phyloP scores from a whole-genome alignment of 176 grass and related monocot species.

The Avena sativa region DNA sequence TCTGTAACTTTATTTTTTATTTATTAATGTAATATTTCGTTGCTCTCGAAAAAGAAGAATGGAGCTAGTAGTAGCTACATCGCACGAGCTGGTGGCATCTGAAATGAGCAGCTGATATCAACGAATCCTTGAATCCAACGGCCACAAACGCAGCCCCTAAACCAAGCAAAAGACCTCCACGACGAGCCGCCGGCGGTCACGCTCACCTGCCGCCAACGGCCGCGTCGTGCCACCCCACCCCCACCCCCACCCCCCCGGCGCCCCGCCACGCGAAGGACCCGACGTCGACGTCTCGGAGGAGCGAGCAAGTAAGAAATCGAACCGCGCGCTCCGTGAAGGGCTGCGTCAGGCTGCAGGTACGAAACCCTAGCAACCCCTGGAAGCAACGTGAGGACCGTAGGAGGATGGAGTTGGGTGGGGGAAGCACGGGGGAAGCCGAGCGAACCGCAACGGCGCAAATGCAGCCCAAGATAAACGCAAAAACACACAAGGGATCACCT shows the following conservation, averaged over 20 bases:
- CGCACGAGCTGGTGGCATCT: not conserved
- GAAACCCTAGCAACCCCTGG: constrained; percentile 11
- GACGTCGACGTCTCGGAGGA: not conserved
- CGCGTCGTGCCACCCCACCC: not conserved
- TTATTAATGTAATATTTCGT: too few species aligned
- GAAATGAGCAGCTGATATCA: constrained; percentile 1
- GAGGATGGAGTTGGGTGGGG: not conserved
- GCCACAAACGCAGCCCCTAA: not conserved
- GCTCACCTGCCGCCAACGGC: not conserved
- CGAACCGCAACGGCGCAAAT: constrained; percentile 13
- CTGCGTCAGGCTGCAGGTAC: not conserved
- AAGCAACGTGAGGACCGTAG: not conserved
- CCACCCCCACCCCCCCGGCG: not conserved
- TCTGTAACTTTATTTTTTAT: too few species aligned
- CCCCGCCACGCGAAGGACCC: not conserved
- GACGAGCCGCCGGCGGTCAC: not conserved
- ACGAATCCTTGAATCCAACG: not conserved
- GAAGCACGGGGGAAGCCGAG: constrained; percentile 2
- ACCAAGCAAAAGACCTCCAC: not conserved
- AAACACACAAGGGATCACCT: constrained; percentile 43
- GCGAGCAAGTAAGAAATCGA: constrained; percentile 17
- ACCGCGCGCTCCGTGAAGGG: not conserved
- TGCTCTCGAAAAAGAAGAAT: too few species aligned
- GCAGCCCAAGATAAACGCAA: constrained; percentile 31
- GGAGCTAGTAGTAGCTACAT: too few species aligned